phyloP scores from a whole-genome alignment of 1,139 yeast species.

The Hansenula sp. region DNA sequence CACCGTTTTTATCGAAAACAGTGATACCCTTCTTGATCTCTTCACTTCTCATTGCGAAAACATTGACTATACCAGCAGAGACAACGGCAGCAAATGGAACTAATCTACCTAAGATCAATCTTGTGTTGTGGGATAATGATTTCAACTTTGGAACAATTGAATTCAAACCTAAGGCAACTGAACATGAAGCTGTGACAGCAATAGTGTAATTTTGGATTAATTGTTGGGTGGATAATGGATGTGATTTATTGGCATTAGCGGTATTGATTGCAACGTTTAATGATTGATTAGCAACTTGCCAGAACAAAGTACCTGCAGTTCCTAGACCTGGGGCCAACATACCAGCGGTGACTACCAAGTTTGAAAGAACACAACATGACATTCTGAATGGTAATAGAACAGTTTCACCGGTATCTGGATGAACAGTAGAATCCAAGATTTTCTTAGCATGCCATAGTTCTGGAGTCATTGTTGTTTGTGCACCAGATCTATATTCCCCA shows the following conservation, averaged over 20 bases:
- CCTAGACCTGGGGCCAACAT: slow-evolving; percentile 95
- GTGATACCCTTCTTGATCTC: slow-evolving; percentile 83
- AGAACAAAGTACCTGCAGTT: slow-evolving; percentile 84
- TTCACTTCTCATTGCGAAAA: slow-evolving; percentile 91
- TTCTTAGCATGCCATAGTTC: slow-evolving; percentile 88
- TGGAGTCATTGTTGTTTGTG: slow-evolving; percentile 57
- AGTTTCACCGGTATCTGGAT: slow-evolving; percentile 94
- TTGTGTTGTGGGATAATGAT: slow-evolving; percentile 62
- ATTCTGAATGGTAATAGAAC: slow-evolving; percentile 91
- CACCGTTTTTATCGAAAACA: slow-evolving; percentile 69
- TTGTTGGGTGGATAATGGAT: slow-evolving; percentile 79
- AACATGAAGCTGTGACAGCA: slow-evolving; percentile 93
- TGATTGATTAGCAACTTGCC: slow-evolving; percentile 98
- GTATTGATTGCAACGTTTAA: slow-evolving; percentile 95
- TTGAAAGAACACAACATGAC: slow-evolving; percentile 93
- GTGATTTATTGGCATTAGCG: slow-evolving; percentile 93
- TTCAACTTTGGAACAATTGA: slow-evolving; percentile 80
- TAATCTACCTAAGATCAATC: slow-evolving; percentile 69
- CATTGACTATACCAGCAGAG: slow-evolving; percentile 92
- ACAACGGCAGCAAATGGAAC: slow-evolving; percentile 99
- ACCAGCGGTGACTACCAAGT: slow-evolving; percentile 92
- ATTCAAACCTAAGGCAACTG: slow-evolving; percentile 91
- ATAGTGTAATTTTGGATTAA: slow-evolving; percentile 71
- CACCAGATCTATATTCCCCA: slow-evolving; percentile 72
- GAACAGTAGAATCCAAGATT: slow-evolving; percentile 81